phyloP scores from a whole-genome alignment of 2,329 filamentous ascomycete species.

The Claviceps purpurea region DNA sequence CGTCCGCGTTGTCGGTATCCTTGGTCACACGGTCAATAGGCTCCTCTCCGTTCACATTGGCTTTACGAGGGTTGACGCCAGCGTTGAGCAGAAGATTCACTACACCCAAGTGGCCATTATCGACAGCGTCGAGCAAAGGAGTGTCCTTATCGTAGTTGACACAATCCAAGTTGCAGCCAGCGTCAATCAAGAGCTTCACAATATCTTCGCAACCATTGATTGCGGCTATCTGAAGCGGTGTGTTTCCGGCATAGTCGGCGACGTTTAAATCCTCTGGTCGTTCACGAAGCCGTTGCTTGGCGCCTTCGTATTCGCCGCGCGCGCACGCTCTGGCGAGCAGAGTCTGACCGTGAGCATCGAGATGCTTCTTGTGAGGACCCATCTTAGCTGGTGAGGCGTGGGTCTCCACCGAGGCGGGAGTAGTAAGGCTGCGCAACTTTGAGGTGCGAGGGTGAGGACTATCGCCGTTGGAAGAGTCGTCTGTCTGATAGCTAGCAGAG shows the following conservation, averaged over 20 bases:
- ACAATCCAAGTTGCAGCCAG: slow-evolving; percentile 73
- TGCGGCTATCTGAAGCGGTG: slow-evolving; percentile 83
- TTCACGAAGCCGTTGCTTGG: slow-evolving; percentile 61
- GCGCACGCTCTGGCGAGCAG: slow-evolving; percentile 82
- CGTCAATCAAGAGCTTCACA: slow-evolving; percentile 72
- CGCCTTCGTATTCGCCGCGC: slow-evolving; percentile 66
- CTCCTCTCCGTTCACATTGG: slow-evolving; percentile 86
- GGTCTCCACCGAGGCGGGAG: slow-evolving; percentile 43
- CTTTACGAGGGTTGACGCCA: slow-evolving; percentile 80
- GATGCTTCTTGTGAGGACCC: slow-evolving; percentile 65
- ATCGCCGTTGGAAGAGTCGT: slow-evolving; percentile 49
- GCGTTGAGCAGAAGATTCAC: slow-evolving; percentile 72
- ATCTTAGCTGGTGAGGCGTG: slow-evolving; percentile 56
- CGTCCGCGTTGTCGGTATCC: slow-evolving; percentile 63
- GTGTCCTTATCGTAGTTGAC: slow-evolving; percentile 77
- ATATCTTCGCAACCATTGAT: slow-evolving; percentile 78
- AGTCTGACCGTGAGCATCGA: slow-evolving; percentile 87
- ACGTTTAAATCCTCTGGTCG: slow-evolving; percentile 80
- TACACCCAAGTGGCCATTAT: slow-evolving; percentile 84
- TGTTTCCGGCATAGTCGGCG: slow-evolving; percentile 90
- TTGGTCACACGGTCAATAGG: slow-evolving; percentile 72
- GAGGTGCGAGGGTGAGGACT: slow-evolving; percentile 46
- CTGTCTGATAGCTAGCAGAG: slow-evolving; percentile 52
- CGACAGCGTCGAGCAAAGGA: slow-evolving; percentile 87
- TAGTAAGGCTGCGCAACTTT: slow-evolving; percentile 41